Conservation (phyloP, 2,329 filamentous ascomycete genomes). For the Alternaria brassicae region DNA sequence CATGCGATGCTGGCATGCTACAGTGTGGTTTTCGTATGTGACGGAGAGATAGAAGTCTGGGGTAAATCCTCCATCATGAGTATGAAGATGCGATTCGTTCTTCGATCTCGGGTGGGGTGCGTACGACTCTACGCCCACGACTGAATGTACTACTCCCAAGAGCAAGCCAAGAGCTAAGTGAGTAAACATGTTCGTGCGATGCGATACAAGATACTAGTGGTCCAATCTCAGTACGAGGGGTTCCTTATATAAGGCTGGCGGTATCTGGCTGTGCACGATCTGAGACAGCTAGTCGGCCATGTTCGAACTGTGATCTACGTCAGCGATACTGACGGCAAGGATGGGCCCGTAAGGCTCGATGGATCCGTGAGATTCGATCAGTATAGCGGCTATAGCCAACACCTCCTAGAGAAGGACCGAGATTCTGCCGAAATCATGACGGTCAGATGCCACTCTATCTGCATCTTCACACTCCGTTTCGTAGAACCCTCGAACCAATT, state of each 20-base stretch:
- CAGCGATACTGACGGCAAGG: slow-evolving; percentile 2
- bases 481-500: neutral
- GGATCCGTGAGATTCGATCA: neutral
- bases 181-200: slow-evolving; percentile 2
- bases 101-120: neutral
- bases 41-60: slow-evolving; percentile 60
- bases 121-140: neutral
- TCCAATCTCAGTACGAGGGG: neutral
- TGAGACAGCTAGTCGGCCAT: neutral
- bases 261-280: slow-evolving; percentile 1
- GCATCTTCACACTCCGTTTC: neutral
- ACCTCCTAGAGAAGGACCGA: neutral
- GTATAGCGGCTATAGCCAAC: slow-evolving; percentile 2
- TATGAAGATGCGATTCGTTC: neutral
- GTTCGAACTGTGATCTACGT: neutral
- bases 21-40: slow-evolving; percentile 51
- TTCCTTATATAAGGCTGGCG: neutral
- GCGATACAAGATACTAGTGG: neutral
- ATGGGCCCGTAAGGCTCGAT: neutral
- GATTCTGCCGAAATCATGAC: neutral
- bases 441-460: neutral
- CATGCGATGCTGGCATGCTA: slow-evolving; percentile 57
- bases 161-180: slow-evolving; percentile 1
- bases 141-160: neutral
- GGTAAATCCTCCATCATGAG: slow-evolving; percentile 28